Base-by-base conservation (phyloP, 129 eudicot genomes). In the Silybum marianum region DNA sequence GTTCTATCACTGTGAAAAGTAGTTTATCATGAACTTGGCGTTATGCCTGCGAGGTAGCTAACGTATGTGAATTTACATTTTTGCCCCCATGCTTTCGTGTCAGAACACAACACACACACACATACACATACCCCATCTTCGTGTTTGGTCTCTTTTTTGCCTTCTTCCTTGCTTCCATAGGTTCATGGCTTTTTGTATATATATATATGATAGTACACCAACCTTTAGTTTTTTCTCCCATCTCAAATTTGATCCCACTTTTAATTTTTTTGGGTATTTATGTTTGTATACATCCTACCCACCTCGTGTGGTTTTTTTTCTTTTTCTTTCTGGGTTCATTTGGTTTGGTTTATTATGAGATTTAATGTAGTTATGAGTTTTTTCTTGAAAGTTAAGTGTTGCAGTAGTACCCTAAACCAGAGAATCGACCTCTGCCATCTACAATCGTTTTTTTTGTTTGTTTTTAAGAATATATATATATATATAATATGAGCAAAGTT, bases 1-100 rank as follows among this genome's bases (percentile, higher is more conserved):
- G 75, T 22, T 38, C 54, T 38, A 19, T 22, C 42, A 39, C 26
- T 39, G 76, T 72, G 60, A 72, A 72, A 71, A 71, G 75, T 71
- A 71, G 75, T 71, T 18, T 2, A 28, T 28, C 30, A 72, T 22
- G 69, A 62, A 62, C 69, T 62, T 16, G 69, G 69, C 4, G 12
- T 62, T 21, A 62, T 19, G 30, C 69, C 30, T 22, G 69, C 22
- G 1, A 65, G 30, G 13, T 22, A 65, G 69, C 30, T 65, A 21
- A 19, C 21, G 76, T 21, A 72, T 39, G 58, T 72, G 58, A 19
- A 8, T 72, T 72, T 72, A 72, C 58, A 14, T 39, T 72, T 72
- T 72, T 72, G 76, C 76, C 54, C 76, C 54, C 76, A 40, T 72
- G 60, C 39, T 72, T 72, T 72, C 76, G 76, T 72, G 76, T 39